Conservation (phyloP, 2,329 filamentous ascomycete genomes). For the Hypoxylon sp. region DNA sequence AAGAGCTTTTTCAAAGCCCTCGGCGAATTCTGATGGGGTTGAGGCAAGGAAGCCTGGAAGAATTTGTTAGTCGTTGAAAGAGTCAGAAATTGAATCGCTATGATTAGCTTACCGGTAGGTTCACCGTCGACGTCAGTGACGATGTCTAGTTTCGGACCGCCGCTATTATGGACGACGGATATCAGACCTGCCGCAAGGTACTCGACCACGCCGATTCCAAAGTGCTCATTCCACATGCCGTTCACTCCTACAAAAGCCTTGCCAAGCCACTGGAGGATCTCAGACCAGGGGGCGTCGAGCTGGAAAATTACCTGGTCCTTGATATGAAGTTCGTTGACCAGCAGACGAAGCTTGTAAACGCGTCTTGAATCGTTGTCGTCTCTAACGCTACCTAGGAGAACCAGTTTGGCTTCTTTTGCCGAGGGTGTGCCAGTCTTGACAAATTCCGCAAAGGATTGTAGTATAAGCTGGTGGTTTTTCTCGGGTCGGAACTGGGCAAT, state of each 20-base stretch:
- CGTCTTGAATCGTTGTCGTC: conserved; percentile 84
- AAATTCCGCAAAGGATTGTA: conserved; percentile 87
- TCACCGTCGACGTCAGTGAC: conserved; percentile 84
- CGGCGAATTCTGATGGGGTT: conserved; percentile 83
- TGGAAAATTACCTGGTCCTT: conserved; percentile 89
- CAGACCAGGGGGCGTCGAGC: conserved; percentile 89
- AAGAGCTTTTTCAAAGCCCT: conserved; percentile 83
- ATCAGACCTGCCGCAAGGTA: conserved; percentile 97
- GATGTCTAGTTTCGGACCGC: conserved; percentile 94
- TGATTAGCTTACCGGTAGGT: conserved; percentile 74
- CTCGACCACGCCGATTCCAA: conserved; percentile 97
- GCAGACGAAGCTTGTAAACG: conserved; percentile 88
- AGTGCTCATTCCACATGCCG: conserved; percentile 99
- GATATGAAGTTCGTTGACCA: conserved; percentile 88
- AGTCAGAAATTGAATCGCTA: background rate
- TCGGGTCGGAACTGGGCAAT: conserved; percentile 98
- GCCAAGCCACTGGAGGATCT: conserved; percentile 84
- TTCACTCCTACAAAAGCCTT: conserved; percentile 90
- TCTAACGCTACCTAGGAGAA: conserved; percentile 93
- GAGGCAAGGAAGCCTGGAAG: conserved; percentile 84
- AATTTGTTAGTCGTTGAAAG: conserved; percentile 39
- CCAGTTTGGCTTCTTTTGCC: conserved; percentile 73
- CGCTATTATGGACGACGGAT: conserved; percentile 92
- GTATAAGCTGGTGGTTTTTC: conserved; percentile 92
- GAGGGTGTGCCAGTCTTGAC: conserved; percentile 69